Evolutionary conservation across 148 eudicot genomes (phyloP).

Genomic region (Rhododendron ovatum): DNA sequence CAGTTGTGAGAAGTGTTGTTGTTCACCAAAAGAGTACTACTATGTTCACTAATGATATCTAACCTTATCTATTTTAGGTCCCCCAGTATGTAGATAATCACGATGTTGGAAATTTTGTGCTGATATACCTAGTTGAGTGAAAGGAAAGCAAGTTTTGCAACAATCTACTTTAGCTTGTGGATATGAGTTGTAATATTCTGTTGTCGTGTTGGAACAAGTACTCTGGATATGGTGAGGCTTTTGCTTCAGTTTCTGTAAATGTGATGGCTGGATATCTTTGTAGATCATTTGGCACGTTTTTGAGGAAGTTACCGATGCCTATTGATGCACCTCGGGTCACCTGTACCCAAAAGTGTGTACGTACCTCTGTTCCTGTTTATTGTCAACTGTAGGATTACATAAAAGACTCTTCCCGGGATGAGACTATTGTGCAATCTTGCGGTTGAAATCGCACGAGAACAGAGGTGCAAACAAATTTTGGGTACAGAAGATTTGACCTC

Average conservation of each 20-base stretch:
- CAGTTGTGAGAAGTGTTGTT: constrained; percentile 14
- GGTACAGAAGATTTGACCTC: too few species aligned
- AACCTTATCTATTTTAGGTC: constrained; percentile 4
- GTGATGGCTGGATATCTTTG: not conserved
- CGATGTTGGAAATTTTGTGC: not conserved
- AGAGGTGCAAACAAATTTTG: not conserved
- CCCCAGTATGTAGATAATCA: not conserved
- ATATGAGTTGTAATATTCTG: constrained; percentile 11
- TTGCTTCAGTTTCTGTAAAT: not conserved
- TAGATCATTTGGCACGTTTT: not conserved
- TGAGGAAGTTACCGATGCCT: not conserved
- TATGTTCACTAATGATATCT: not conserved
- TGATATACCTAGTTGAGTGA: not conserved
- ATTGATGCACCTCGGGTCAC: not conserved
- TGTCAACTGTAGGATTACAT: not conserved
- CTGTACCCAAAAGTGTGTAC: not conserved
- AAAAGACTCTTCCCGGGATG: not conserved
- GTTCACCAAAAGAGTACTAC: not conserved
- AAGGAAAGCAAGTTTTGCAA: constrained; percentile 7
- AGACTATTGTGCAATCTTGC: not conserved
- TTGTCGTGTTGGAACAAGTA: not conserved
- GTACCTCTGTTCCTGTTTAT: not conserved
- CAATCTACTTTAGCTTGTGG: not conserved
- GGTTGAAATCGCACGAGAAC: not conserved
- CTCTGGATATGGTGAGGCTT: not conserved